Percentiles rank a stretch among this genome's conserved stretches.
Evolutionary conservation across 225 moss, liverwort and hornwort species (phyloP).

Genomic region (Pleurozium schreberi): DNA sequence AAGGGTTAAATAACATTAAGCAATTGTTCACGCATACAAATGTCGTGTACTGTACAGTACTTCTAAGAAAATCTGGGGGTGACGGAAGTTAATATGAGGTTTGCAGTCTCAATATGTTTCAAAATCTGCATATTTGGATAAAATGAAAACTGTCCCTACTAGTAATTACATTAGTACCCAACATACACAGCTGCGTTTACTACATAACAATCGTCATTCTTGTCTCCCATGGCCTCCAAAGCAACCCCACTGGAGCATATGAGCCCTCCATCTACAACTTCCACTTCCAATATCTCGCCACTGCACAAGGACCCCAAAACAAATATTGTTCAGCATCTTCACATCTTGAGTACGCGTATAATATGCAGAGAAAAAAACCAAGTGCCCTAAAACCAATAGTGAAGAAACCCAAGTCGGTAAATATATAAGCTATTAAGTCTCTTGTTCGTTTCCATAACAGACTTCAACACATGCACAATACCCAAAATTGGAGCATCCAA

Average conservation of each 20-base stretch:
- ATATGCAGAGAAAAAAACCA: neutral
- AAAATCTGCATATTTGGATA: neutral
- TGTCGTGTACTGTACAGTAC: neutral
- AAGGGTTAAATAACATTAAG: neutral
- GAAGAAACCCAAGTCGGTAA: too few relatives aligned
- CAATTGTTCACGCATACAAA: neutral
- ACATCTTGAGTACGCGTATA: too few relatives aligned
- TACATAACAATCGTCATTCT: conserved; percentile 84
- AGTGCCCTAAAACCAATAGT: too few relatives aligned
- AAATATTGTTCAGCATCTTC: neutral
- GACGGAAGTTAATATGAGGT: neutral
- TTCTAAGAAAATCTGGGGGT: neutral
- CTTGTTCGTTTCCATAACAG: neutral
- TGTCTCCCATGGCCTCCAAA: conserved; percentile 95
- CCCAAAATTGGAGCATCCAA: neutral
- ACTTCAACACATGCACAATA: neutral
- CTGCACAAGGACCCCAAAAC: conserved; percentile 24
- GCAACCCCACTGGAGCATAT: conserved; percentile 90
- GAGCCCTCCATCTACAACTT: conserved; percentile 94
- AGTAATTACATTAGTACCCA: conserved; percentile 33
- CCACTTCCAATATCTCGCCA: conserved; percentile 77
- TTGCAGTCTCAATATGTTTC: neutral
- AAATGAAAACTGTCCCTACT: neutral
- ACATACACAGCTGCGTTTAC: conserved; percentile 94
- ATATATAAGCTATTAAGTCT: too few relatives aligned